phyloP scores from a whole-genome alignment of 2,329 filamentous ascomycete genomes.

The Aspergillus floridensis region DNA sequence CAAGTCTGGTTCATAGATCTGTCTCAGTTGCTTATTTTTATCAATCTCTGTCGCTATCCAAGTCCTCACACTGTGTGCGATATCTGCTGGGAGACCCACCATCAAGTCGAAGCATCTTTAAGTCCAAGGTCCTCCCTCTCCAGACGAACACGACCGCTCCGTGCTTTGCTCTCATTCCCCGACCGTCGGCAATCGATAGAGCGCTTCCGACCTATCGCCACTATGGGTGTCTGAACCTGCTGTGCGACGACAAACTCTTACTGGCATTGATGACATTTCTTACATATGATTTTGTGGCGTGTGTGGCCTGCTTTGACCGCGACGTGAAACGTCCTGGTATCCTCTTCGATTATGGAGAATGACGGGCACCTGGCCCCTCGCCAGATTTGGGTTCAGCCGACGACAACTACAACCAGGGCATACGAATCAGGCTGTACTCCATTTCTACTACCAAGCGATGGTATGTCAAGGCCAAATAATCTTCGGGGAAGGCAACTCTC shows the following conservation, averaged over 20 bases:
- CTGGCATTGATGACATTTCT: constrained; percentile 7
- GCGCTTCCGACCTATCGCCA: neutral
- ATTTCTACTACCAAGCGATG: constrained; percentile 60
- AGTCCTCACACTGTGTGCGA: neutral
- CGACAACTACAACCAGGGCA: constrained; percentile 35
- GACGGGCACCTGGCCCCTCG: constrained; percentile 34
- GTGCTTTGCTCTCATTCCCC: neutral
- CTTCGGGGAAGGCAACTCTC: neutral
- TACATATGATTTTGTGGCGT: constrained; percentile 15
- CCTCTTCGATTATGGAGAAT: constrained; percentile 33
- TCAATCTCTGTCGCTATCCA: neutral
- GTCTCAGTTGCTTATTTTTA: neutral
- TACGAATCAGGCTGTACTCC: constrained; percentile 57
- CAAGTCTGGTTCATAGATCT: neutral
- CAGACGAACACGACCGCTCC: neutral
- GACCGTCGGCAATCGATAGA: neutral
- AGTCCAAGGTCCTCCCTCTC: neutral
- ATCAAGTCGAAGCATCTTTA: neutral
- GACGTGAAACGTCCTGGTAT: constrained; percentile 14
- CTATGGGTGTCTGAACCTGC: neutral
- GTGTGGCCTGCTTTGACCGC: constrained; percentile 15
- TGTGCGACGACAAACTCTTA: neutral
- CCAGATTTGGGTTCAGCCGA: constrained; percentile 42
- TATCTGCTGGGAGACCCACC: neutral
- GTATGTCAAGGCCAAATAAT: constrained; percentile 32